These are phyloP conservation scores for Decorospora gaudefroyi DNA, from an alignment of 2,329 filamentous ascomycete species.

Conservation along the genomic window DNA sequence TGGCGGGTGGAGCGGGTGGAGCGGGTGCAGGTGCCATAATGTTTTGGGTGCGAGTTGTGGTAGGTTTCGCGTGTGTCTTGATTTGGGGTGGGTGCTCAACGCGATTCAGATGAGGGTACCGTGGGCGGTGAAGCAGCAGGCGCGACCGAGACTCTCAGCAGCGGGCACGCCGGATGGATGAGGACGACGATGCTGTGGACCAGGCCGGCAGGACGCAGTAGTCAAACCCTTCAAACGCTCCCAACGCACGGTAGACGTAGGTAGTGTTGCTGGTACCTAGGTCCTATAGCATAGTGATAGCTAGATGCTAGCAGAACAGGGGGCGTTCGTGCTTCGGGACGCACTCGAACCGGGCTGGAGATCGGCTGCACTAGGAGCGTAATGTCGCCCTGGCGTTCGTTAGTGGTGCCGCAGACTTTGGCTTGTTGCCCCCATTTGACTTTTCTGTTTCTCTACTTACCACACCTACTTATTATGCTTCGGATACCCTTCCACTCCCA, in stretches of 20 bases:
- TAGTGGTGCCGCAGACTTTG: constrained; percentile 13
- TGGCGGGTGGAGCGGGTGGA: constrained; percentile 47
- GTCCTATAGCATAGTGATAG: not conserved
- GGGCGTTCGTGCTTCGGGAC: constrained; percentile 8
- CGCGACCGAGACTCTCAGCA: not conserved
- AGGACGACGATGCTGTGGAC: not conserved
- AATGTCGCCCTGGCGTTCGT: constrained; percentile 2
- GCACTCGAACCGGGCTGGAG: constrained; percentile 11
- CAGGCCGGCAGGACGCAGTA: too few relatives aligned
- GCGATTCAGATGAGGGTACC: constrained; percentile 11
- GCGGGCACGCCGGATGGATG: not conserved
- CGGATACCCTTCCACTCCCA: constrained; percentile 12
- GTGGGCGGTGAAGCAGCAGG: constrained; percentile 3
- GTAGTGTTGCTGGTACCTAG: constrained; percentile 1
- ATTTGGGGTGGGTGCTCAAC: constrained; percentile 11
- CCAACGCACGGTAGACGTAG: too few relatives aligned
- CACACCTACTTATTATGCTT: constrained; percentile 8
- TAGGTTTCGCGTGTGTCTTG: constrained; percentile 16
- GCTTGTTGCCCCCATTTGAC: constrained; percentile 10
- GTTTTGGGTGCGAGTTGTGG: constrained; percentile 7
- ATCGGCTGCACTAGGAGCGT: constrained; percentile 13
- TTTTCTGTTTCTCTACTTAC: too few relatives aligned
- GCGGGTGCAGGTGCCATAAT: constrained; percentile 25
- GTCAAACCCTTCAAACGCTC: too few relatives aligned
- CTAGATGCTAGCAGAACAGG: not conserved